Evolutionary conservation across 257 asterid species (phyloP), one percentile per base, ranked within the genome.

Genomic region (Linderniella brevidens): DNA sequence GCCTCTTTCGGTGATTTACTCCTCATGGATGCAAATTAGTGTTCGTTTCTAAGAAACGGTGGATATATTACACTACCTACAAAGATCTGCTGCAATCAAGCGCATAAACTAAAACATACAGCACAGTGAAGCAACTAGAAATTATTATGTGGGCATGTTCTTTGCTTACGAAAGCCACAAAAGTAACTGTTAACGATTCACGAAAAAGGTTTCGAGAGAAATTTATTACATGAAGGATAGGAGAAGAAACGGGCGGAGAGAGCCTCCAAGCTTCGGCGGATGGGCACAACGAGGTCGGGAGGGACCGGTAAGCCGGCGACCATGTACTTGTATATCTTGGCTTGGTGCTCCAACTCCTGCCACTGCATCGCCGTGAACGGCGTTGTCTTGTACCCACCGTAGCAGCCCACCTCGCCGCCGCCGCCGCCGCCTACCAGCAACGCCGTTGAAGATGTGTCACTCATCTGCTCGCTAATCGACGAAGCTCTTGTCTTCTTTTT

Each of bases 321-420:
- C 35, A 86, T 70, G 61, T 86, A 86, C 75, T 86, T 86, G 48
- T 86, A 86, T 48, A 86, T 79, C 94, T 79, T 86, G 49, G 96
- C 94, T 73, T 86, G 96, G 57, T 79, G 96, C 64, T 82, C 94
- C 74, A 86, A 80, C 68, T 86, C 96, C 72, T 86, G 96, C 92
- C 94, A 77, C 58, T 86, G 94, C 61, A 79, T 82, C 13, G 96
- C 86, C 18, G 94, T 86, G 56, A 86, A 82, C 9, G 94, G 94
- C 18, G 88, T 75, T n/a, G n/a, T 25, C 67, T 67, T 58, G 62
- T 77, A 86, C 15, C 72, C 80, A 29, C 82, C 90, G 50, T 73
- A 81, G 17, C 65, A 81, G 17, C 65, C 81, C 68, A 58, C 64
- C 71, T 57, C 93, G 60, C 63, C 77, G 17, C 71, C 73, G 9